Evolutionary conservation across 2,329 filamentous ascomycete genomes (phyloP).

Genomic region (Colletotrichum simmondsii): DNA sequence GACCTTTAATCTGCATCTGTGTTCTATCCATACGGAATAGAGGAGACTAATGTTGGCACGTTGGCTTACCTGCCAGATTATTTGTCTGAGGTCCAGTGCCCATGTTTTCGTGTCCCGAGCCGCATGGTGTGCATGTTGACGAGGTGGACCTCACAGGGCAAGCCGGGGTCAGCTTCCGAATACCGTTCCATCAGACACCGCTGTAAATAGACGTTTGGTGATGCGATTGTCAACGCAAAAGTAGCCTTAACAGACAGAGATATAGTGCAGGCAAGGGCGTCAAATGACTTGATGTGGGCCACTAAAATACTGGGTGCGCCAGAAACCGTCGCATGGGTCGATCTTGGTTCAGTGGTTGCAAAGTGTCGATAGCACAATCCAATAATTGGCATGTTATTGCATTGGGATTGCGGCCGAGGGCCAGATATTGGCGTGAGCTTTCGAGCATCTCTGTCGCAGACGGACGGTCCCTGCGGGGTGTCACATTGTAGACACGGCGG

Average conservation of each 20-base stretch:
- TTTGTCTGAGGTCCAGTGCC: background rate
- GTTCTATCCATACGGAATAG: background rate
- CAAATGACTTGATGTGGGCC: background rate
- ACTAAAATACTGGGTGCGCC: background rate
- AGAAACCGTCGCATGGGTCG: background rate
- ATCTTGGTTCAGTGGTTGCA: background rate
- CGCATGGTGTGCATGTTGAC: conserved; percentile 14
- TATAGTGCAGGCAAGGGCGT: background rate
- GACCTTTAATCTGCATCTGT: background rate
- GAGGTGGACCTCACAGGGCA: background rate
- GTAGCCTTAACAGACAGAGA: background rate
- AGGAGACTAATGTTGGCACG: background rate
- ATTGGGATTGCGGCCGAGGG: conserved; percentile 2
- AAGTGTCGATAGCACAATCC: background rate
- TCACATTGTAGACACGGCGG: background rate
- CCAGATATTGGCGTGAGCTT: background rate
- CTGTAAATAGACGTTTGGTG: conserved; percentile 1
- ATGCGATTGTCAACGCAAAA: conserved; percentile 1
- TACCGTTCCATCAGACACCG: background rate
- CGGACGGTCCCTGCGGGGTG: conserved; percentile 14
- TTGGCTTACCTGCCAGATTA: background rate
- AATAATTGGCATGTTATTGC: conserved; percentile 5
- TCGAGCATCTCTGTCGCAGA: conserved; percentile 15
- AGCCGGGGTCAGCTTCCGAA: background rate
- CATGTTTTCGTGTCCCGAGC: conserved; percentile 1